Evolutionary conservation across 2,329 filamentous ascomycete genomes (phyloP).

Genomic region (Ascosphaera aggregata): DNA sequence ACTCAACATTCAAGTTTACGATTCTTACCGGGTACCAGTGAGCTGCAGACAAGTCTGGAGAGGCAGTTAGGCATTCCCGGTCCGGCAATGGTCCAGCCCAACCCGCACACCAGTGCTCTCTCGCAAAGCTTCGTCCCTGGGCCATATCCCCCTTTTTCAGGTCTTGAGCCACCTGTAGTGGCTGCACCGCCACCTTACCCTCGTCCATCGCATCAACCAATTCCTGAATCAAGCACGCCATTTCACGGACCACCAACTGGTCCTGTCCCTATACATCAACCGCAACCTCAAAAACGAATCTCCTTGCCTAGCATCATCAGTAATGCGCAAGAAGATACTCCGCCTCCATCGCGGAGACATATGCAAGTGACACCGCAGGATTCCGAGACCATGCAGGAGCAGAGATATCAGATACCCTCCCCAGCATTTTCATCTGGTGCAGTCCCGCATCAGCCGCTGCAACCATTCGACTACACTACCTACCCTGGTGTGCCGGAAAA

Average conservation of each 20-base stretch:
- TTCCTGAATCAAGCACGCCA: slow-evolving; percentile 37
- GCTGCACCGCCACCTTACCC: slow-evolving; percentile 29
- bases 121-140: no score
- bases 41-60: no score
- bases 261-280: slow-evolving; percentile 63
- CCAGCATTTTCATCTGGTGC: background rate
- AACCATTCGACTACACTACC: background rate
- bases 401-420: background rate
- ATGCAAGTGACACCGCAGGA: background rate
- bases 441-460: background rate
- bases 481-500: no score
- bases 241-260: no score
- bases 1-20: no score
- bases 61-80: no score
- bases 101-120: no score
- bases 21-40: no score
- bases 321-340: background rate
- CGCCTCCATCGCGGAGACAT: background rate
- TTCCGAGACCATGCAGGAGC: background rate
- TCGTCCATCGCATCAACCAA: slow-evolving; percentile 30
- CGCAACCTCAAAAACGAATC: slow-evolving; percentile 80
- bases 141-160: no score
- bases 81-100: background rate
- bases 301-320: slow-evolving; percentile 58
- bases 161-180: no score